Conservation (phyloP, 257 asterid species). For the Paulownia fortunei region DNA sequence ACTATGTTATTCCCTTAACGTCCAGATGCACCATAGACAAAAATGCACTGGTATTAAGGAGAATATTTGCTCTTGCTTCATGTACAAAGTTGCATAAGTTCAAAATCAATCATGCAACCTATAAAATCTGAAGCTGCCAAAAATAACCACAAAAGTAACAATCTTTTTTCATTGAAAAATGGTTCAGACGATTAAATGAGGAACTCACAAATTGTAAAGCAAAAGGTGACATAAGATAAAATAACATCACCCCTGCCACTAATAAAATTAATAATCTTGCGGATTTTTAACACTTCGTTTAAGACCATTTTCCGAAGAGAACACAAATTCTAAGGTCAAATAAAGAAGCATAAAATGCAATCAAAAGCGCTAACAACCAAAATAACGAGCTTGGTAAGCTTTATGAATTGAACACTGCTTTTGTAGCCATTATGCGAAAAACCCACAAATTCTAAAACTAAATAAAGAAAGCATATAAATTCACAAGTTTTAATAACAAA, state of each 20-base stretch:
- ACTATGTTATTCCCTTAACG: constrained; percentile 47
- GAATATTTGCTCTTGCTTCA: constrained; percentile 40
- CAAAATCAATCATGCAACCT: constrained; percentile 38
- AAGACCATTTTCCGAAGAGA: background rate
- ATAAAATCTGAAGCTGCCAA: constrained; percentile 31
- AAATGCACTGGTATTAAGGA: constrained; percentile 44
- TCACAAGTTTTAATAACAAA: background rate
- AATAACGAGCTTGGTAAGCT: background rate
- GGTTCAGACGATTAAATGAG: background rate
- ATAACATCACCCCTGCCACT: background rate
- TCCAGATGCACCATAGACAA: constrained; percentile 37
- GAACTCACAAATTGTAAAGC: background rate
- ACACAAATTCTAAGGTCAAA: background rate
- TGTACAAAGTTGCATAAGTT: constrained; percentile 38
- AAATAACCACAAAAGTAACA: background rate
- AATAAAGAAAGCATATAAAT: background rate
- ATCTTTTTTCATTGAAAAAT: background rate
- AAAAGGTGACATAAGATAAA: no score
- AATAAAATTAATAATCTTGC: background rate
- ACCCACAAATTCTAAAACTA: background rate
- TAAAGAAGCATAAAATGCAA: background rate
- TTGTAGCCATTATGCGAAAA: no score
- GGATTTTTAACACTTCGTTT: background rate
- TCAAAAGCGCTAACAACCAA: background rate
- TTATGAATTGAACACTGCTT: background rate